A percentile compares a stretch with the other conserved stretches of the same genome.
Conservation (phyloP, 495 filamentous ascomycete genomes). For the Talaromyces borbonicus region DNA sequence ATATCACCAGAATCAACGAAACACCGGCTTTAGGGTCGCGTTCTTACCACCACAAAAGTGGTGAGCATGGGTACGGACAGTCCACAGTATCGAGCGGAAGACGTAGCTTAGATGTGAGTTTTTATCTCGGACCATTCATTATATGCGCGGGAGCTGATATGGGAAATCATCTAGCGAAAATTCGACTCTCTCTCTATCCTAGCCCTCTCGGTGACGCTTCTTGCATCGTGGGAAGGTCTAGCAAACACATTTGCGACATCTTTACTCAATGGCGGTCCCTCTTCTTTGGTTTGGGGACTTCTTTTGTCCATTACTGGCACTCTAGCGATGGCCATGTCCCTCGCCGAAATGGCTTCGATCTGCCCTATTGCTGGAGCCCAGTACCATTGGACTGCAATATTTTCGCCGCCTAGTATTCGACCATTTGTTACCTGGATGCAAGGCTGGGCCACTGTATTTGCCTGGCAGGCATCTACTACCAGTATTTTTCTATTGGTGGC, state of each 20-base stretch:
- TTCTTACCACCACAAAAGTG: not conserved
- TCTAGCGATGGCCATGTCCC: constrained; percentile 15
- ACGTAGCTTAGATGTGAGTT: constrained; percentile 3
- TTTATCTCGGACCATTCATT: not conserved
- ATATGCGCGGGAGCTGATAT: not conserved
- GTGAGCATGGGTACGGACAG: not conserved
- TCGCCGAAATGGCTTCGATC: constrained; percentile 32
- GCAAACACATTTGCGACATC: constrained; percentile 15
- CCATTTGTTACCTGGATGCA: constrained; percentile 19
- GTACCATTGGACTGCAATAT: constrained; percentile 20
- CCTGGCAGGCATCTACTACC: constrained; percentile 28
- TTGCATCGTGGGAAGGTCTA: constrained; percentile 28
- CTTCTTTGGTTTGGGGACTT: constrained; percentile 22
- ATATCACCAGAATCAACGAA: not conserved
- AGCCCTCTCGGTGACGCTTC: constrained; percentile 22
- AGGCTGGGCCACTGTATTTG: constrained; percentile 28
- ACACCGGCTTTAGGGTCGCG: not conserved
- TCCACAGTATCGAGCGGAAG: constrained; percentile 6
- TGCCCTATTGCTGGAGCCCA: constrained; percentile 19
- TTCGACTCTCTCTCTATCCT: constrained; percentile 25
- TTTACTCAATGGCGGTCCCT: constrained; percentile 22
- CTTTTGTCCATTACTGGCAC: constrained; percentile 18
- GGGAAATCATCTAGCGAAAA: constrained; percentile 17
- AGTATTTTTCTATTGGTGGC: constrained; percentile 25
- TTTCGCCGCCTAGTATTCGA: constrained; percentile 14